phyloP scores from a whole-genome alignment of 306 rosid species.

The Boehmeria nivea region DNA sequence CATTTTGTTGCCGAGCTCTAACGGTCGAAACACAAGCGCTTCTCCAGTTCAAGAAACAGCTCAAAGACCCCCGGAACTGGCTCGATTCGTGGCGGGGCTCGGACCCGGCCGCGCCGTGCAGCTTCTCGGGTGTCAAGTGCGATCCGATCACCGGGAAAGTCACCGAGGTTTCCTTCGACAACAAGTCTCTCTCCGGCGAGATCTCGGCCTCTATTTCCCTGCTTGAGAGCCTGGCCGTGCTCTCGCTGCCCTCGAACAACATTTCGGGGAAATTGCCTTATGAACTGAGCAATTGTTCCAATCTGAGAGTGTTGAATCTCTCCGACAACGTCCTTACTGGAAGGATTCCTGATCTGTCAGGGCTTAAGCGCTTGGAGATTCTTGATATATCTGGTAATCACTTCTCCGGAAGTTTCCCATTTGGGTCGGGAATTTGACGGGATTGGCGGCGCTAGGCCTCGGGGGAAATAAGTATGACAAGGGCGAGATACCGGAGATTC shows the following conservation, averaged over 20 bases:
- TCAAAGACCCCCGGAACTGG: slow-evolving; percentile 53
- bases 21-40: slow-evolving; percentile 48
- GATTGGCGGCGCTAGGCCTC: slow-evolving; percentile 44
- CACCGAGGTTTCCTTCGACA: slow-evolving; percentile 47
- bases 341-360: slow-evolving; percentile 65
- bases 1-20: slow-evolving; percentile 28
- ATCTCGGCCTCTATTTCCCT: slow-evolving; percentile 51
- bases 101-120: slow-evolving; percentile 50
- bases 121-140: slow-evolving; percentile 59
- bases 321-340: slow-evolving; percentile 50
- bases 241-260: slow-evolving; percentile 51
- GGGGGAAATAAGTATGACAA: slow-evolving; percentile 51
- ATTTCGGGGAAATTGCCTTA: slow-evolving; percentile 62
- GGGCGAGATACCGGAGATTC: slow-evolving; percentile 48
- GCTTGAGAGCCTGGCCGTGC: slow-evolving; percentile 43
- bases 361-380: slow-evolving; percentile 45
- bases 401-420: slow-evolving; percentile 51
- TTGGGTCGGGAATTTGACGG: slow-evolving; percentile 71
- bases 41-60: slow-evolving; percentile 57
- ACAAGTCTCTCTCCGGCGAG: slow-evolving; percentile 61
- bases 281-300: slow-evolving; percentile 37
- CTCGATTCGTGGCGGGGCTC: slow-evolving; percentile 62
- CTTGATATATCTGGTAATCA: slow-evolving; percentile 66
- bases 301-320: slow-evolving; percentile 64
- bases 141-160: slow-evolving; percentile 46